These are phyloP conservation scores for Yarrowia bubula DNA, from an alignment of 805 yeast species.

Conservation along the genomic window DNA sequence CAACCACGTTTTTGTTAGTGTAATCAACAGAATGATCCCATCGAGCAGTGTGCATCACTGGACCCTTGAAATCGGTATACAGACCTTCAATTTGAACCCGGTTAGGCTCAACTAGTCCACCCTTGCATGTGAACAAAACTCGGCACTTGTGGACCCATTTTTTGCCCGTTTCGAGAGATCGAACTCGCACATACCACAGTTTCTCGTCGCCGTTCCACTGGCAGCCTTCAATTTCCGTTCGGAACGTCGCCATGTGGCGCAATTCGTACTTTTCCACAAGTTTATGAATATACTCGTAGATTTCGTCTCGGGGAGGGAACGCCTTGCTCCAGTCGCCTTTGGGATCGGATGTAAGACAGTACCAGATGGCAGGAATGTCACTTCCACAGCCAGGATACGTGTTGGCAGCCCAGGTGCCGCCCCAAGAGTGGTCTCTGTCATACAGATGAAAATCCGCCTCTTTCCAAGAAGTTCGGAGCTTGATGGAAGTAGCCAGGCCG, in stretches of 20 bases:
- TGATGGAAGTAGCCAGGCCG: constrained; percentile 27
- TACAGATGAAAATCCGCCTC: constrained; percentile 28
- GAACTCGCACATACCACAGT: constrained; percentile 27
- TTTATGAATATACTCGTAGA: constrained; percentile 27
- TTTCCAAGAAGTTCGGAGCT: constrained; percentile 14
- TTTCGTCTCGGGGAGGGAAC: constrained; percentile 30
- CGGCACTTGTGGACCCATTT: constrained; percentile 25
- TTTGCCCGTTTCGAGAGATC: constrained; percentile 24
- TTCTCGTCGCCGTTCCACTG: constrained; percentile 29
- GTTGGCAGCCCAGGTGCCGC: constrained; percentile 34
- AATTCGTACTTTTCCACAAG: constrained; percentile 29
- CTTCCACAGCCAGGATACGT: constrained; percentile 33
- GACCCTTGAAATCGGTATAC: constrained; percentile 29
- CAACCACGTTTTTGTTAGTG: constrained; percentile 28
- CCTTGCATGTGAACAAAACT: constrained; percentile 29
- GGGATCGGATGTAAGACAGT: constrained; percentile 31
- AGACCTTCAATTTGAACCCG: constrained; percentile 28
- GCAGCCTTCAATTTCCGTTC: constrained; percentile 11
- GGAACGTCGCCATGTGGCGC: constrained; percentile 23
- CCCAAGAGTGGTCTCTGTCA: constrained; percentile 29
- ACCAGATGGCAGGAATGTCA: constrained; percentile 32
- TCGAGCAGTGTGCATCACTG: constrained; percentile 29
- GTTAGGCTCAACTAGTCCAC: constrained; percentile 29
- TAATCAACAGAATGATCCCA: constrained; percentile 30
- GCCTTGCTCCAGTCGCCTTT: constrained; percentile 30